Base-by-base conservation (phyloP, 441 rosid species). In the Eruca vesicaria region DNA sequence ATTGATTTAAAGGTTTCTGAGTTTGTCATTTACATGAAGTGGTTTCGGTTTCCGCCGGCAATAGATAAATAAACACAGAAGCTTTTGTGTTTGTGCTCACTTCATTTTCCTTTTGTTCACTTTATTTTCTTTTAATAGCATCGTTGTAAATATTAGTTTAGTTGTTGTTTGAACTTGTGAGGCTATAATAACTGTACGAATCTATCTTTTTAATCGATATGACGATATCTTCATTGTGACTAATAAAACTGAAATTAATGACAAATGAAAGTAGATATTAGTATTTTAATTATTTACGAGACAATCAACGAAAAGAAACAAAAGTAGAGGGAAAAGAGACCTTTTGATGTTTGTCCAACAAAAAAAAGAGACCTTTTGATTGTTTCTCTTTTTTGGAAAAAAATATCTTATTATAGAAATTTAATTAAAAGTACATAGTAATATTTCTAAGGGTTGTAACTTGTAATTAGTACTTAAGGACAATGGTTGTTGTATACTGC, bases 1-100 rank as follows among this genome's bases (percentile, higher is more conserved):
- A 6, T 63, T 9, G 65, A 63, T 29, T 55, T 14, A 32, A 75
- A 61, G 58, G 48, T 28, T 61, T 35, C 41, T 53, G 65, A 69
- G 74, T 63, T 55, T 62, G 64, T 50, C 57, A 61, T 69, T 50
- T 75, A 29, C 73, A 69, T 69, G 48, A 75, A 68, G 35, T 12
- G 56, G 63, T 68, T 60, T 61, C 9, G 21, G 26, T 52, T 50
- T 35, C 43, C 11, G 63, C 45, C 63, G 63, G 73, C 53, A 74
- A 59, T 31, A 60, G 56, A 68, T 68, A 75, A 26, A 52, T 28
- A 38, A 53, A 14, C 31, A 50, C 21, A 74, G 21, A 74, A 33
- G 15, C 45, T 72, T 74, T 48, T 16, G 11, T 43, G 50, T 14
- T 41, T 41, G 7, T 48, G 55, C 16, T 48, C 23, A 50, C 56